These are phyloP conservation scores for Neurospora cerealis DNA, from an alignment of 495 filamentous ascomycete species.

Conservation along the genomic window DNA sequence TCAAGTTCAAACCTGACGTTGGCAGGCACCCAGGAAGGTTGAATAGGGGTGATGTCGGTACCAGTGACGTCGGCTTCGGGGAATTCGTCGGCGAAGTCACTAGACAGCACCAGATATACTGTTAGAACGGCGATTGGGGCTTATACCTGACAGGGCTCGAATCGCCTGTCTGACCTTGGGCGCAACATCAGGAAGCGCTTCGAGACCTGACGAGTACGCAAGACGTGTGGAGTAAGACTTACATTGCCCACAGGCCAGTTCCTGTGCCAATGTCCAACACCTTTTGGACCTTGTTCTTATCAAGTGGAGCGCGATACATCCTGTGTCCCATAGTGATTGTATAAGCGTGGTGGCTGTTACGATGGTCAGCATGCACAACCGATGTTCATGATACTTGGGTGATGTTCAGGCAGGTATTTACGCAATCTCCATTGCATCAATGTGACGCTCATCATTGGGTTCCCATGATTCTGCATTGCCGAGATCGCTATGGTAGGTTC, in stretches of 20 bases:
- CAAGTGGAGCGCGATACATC: constrained; percentile 41
- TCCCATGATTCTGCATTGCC: constrained; percentile 5
- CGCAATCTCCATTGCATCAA: constrained; percentile 17
- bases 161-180: background rate
- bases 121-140: constrained; percentile 1
- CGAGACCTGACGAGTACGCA: background rate
- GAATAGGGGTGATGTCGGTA: constrained; percentile 52
- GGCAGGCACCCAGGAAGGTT: constrained; percentile 25
- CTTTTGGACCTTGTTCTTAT: constrained; percentile 10
- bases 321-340: constrained; percentile 36
- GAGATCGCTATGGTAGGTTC: constrained; percentile 25
- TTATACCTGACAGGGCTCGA: background rate
- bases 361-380: background rate
- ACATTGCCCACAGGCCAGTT: constrained; percentile 38
- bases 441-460: constrained; percentile 18
- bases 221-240: constrained; percentile 4
- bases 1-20: constrained; percentile 48
- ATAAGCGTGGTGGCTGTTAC: constrained; percentile 11
- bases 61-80: constrained; percentile 43
- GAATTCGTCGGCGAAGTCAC: constrained; percentile 33
- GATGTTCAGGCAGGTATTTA: constrained; percentile 18
- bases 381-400: constrained; percentile 5
- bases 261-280: constrained; percentile 32
- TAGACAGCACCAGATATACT: constrained; percentile 7
- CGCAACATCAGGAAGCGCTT: background rate